Evolutionary conservation across 2,329 filamentous ascomycete species (phyloP).

Genomic region (Fusarium sp.): DNA sequence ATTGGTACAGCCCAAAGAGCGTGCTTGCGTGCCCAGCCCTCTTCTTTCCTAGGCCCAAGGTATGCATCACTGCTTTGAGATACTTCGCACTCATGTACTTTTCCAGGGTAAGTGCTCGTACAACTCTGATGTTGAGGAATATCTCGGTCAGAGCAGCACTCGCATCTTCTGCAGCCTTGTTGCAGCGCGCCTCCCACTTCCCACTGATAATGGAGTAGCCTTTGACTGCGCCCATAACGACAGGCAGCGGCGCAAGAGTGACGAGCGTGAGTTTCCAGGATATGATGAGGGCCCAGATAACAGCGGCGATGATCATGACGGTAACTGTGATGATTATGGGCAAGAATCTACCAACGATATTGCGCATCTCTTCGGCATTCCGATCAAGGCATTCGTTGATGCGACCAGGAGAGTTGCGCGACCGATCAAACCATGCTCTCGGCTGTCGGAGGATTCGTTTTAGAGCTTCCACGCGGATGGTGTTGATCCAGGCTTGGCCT

Average conservation of each 20-base stretch:
- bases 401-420: slow-evolving; percentile 72
- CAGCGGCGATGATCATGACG: slow-evolving; percentile 75
- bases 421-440: slow-evolving; percentile 80
- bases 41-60: slow-evolving; percentile 72
- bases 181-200: slow-evolving; percentile 79
- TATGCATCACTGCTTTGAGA: slow-evolving; percentile 60
- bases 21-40: slow-evolving; percentile 76
- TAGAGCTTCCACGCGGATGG: slow-evolving; percentile 76
- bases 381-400: slow-evolving; percentile 82
- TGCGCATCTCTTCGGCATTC: slow-evolving; percentile 88
- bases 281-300: slow-evolving; percentile 79
- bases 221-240: slow-evolving; percentile 75
- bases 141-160: slow-evolving; percentile 76
- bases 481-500: slow-evolving; percentile 82
- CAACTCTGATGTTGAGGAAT: slow-evolving; percentile 82
- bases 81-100: slow-evolving; percentile 77
- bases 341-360: slow-evolving; percentile 82
- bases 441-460: slow-evolving; percentile 80
- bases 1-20: slow-evolving; percentile 83
- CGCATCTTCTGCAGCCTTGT: slow-evolving; percentile 70
- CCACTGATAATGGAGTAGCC: slow-evolving; percentile 74
- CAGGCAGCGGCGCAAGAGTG: slow-evolving; percentile 75
- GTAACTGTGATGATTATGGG: slow-evolving; percentile 76
- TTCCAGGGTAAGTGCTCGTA: slow-evolving; percentile 82
- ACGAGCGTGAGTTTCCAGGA: slow-evolving; percentile 88